Evolutionary conservation across 2,329 filamentous ascomycete species (phyloP), one percentile per base, ranked within the genome.

Genomic region (Neopestalotiopsis sp.): DNA sequence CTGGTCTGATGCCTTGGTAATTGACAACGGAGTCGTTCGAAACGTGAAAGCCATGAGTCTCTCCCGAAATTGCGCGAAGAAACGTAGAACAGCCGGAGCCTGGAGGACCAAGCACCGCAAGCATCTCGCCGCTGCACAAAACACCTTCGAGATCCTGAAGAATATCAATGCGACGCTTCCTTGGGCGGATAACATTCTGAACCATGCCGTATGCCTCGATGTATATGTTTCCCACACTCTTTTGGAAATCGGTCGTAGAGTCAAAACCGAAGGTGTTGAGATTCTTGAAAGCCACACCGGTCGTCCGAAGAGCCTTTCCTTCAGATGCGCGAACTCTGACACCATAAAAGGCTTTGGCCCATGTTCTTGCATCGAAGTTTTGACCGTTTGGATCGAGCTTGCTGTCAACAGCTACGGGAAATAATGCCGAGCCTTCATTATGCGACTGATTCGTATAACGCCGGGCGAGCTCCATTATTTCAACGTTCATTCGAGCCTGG

Each of bases 31-130:
- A 14, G 42, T n/a, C 17, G 10, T 17, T n/a, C 12, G 42, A 17
- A 10, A 38, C 34, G 13, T 49, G 13, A n/a, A 87, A 78, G 0
- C 85, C 86, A 42, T 85, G 79, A 7, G 85, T 82, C 70, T 89
- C 83, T n/a, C 85, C 85, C 0, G 82, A 81, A 20, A 90, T 82
- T 0, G 87, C 83, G 75, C 89, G 89, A 9, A 90, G 78, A 1
- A 90, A 76, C 0, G 88, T 90, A 14, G 84, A 85, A 73, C 87
- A 89, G 12, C 88, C 88, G 45, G 76, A 77, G 12, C 89, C 89
- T 6, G 91, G 82, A 17, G 70, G 67, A 14, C 71, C 70, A 3
- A 73, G 42, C 38, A 87, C 84, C 28, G 86, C 81, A 38, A 86
- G 75, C 83, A 87, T 85, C 75, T 87, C 85, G 30, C 85, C 85